A percentile compares a stretch with the other conserved stretches of the same genome.
These are phyloP conservation scores for Dendryphion nanum DNA, from an alignment of 2,329 filamentous ascomycete species.

Conservation along the genomic window DNA sequence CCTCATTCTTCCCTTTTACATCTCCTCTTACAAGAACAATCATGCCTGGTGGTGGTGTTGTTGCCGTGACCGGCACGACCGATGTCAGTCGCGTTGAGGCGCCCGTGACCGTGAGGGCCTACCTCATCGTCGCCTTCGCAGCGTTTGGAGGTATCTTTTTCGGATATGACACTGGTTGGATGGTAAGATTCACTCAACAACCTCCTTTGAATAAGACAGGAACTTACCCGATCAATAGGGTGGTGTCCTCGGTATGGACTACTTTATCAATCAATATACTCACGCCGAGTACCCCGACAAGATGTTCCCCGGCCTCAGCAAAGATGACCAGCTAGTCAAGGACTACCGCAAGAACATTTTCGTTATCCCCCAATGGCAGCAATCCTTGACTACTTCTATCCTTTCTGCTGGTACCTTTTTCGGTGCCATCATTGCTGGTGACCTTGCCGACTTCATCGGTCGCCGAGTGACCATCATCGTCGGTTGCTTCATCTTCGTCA, in stretches of 20 bases:
- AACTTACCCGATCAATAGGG: too few species aligned
- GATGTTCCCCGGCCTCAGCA: slow-evolving; percentile 45
- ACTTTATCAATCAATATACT: slow-evolving; percentile 39
- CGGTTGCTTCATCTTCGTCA: slow-evolving; percentile 60
- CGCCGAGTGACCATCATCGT: slow-evolving; percentile 63
- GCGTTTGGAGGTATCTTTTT: slow-evolving; percentile 66
- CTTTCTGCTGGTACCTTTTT: slow-evolving; percentile 77
- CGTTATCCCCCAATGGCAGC: slow-evolving; percentile 30
- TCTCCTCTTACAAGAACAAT: slow-evolving; percentile 16
- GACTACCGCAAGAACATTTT: slow-evolving; percentile 58
- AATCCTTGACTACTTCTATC: slow-evolving; percentile 70
- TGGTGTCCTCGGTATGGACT: slow-evolving; percentile 55
- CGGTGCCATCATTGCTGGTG: slow-evolving; percentile 59
- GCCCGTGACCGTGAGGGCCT: slow-evolving; percentile 49
- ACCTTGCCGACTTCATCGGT: slow-evolving; percentile 64
- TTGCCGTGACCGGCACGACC: slow-evolving; percentile 36
- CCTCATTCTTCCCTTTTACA: slow-evolving; percentile 10
- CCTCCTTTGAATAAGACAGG: too few species aligned
- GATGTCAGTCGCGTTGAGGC: slow-evolving; percentile 58
- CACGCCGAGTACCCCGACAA: slow-evolving; percentile 28
- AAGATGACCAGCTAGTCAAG: slow-evolving; percentile 55
- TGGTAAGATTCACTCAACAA: too few species aligned
- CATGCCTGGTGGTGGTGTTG: slow-evolving; percentile 38
- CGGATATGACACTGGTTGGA: slow-evolving; percentile 77
- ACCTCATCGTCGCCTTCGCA: slow-evolving; percentile 49